phyloP scores from a whole-genome alignment of 2,329 filamentous ascomycete genomes.

The Cryphonectria nitschkei region DNA sequence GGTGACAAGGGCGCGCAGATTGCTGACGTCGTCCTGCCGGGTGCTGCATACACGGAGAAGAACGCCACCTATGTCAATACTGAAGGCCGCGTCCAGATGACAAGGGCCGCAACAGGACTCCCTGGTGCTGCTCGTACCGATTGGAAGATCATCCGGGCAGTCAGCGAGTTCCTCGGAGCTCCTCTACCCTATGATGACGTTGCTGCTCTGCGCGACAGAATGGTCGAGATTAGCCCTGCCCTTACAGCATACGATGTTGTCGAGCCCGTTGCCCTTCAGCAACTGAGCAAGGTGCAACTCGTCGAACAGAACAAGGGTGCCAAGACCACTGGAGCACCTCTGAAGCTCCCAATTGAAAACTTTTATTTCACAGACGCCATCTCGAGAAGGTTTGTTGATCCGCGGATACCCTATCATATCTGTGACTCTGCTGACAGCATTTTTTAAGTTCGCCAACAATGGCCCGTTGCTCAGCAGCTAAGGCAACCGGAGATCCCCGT shows the following conservation, averaged over 20 bases:
- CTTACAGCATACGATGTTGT: constrained; percentile 89
- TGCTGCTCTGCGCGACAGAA: constrained; percentile 84
- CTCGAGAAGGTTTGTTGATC: constrained; percentile 77
- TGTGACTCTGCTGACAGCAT: constrained; percentile 21
- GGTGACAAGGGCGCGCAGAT: constrained; percentile 92
- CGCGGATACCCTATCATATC: background rate
- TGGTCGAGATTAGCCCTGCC: constrained; percentile 92
- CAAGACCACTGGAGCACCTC: constrained; percentile 69
- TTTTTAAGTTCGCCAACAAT: constrained; percentile 87
- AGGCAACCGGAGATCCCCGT: constrained; percentile 77
- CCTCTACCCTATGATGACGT: constrained; percentile 94
- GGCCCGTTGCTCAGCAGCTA: constrained; percentile 94
- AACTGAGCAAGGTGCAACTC: constrained; percentile 89
- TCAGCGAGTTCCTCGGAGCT: constrained; percentile 85
- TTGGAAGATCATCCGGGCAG: constrained; percentile 98
- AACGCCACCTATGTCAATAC: constrained; percentile 96
- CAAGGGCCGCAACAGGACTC: constrained; percentile 83
- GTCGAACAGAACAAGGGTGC: constrained; percentile 94
- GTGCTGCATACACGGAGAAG: constrained; percentile 97
- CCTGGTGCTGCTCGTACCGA: constrained; percentile 91
- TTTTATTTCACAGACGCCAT: constrained; percentile 99
- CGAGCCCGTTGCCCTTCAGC: constrained; percentile 74
- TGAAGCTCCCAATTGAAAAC: constrained; percentile 89
- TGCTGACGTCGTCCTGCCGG: constrained; percentile 91
- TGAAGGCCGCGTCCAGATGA: constrained; percentile 94